Percentiles rank a stretch among this genome's conserved stretches.
Evolutionary conservation across 306 rosid species (phyloP).

Genomic region (Corylus avellana): DNA sequence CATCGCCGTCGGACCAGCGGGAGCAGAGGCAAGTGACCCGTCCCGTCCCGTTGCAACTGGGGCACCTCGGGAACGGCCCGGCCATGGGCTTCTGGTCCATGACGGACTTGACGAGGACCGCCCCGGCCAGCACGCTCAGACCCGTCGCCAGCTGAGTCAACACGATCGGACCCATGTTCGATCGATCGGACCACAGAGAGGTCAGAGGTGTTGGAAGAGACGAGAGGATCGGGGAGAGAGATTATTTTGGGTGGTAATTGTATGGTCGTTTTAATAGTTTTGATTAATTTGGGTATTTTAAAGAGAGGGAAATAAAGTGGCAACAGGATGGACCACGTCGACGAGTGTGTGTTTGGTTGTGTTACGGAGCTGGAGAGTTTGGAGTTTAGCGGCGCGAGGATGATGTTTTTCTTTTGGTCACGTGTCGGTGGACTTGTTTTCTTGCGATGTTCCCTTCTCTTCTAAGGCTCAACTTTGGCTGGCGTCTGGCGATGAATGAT

Average conservation of each 20-base stretch:
- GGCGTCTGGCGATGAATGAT: background rate
- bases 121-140: conserved; percentile 82
- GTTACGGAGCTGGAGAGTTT: conserved; percentile 17
- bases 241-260: background rate
- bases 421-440: conserved; percentile 2
- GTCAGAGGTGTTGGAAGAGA: background rate
- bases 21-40: conserved; percentile 77
- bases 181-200: background rate
- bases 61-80: conserved; percentile 74
- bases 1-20: conserved; percentile 93
- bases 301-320: conserved; percentile 45
- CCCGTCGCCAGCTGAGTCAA: conserved; percentile 84
- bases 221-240: background rate
- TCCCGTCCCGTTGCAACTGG: conserved; percentile 83
- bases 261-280: background rate
- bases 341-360: conserved; percentile 50
- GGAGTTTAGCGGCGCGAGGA: conserved; percentile 27
- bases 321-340: conserved; percentile 64
- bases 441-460: background rate
- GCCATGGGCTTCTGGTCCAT: conserved; percentile 91
- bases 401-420: conserved; percentile 22
- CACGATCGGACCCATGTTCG: conserved; percentile 61
- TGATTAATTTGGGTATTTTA: background rate
- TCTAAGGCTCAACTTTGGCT: background rate
- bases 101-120: conserved; percentile 70